Conservation (phyloP, 257 asterid genomes). For the Jasminum sambac region DNA sequence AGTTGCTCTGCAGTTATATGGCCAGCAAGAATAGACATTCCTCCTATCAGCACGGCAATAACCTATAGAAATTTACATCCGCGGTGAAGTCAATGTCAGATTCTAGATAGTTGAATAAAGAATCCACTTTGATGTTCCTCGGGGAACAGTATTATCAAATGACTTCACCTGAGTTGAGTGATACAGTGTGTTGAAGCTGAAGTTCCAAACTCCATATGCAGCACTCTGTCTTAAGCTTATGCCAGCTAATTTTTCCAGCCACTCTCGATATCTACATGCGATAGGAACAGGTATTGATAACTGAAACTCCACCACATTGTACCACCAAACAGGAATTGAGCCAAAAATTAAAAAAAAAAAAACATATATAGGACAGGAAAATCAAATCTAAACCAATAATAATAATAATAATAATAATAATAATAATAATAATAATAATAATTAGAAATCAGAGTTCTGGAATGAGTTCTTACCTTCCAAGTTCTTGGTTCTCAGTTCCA, state of each 20-base stretch:
- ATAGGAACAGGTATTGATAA: constrained; percentile 22
- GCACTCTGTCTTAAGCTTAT: constrained; percentile 90
- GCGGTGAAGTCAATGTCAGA: constrained; percentile 16
- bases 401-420: no score
- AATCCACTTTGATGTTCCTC: background rate
- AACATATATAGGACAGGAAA: no score
- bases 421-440: background rate
- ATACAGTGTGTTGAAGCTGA: constrained; percentile 80
- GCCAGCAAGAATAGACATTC: constrained; percentile 84
- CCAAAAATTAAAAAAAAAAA: no score
- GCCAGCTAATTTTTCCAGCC: constrained; percentile 83
- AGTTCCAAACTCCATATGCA: constrained; percentile 94
- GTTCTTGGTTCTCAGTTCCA: constrained; percentile 88
- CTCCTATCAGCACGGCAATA: constrained; percentile 95
- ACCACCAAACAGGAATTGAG: no score
- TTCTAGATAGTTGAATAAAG: constrained; percentile 14
- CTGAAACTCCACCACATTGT: no score
- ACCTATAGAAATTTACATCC: constrained; percentile 48
- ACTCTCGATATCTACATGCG: constrained; percentile 54
- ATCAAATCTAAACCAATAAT: no score
- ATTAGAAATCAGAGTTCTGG: background rate
- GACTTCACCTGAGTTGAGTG: constrained; percentile 85
- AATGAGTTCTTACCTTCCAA: constrained; percentile 52
- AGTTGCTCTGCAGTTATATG: constrained; percentile 96
- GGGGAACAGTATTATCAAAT: background rate